Percentiles rank a stretch among this genome's conserved stretches.
phyloP scores from a whole-genome alignment of 106 monocot species.

The Xerophyta viscosa region DNA sequence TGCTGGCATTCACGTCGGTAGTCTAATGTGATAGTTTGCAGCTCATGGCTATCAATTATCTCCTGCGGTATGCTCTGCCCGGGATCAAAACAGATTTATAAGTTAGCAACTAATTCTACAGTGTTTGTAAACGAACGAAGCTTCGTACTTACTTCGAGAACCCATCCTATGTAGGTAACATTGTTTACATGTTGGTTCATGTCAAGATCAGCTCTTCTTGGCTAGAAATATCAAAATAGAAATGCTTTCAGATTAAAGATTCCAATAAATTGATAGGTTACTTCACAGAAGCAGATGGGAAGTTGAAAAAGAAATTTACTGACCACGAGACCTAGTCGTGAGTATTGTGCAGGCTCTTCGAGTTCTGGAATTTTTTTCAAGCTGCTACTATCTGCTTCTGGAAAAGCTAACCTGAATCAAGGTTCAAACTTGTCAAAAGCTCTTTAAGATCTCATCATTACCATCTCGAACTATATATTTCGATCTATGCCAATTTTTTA shows the following conservation, averaged over 20 bases:
- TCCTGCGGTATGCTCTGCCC: constrained; percentile 98
- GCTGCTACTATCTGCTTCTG: constrained; percentile 75
- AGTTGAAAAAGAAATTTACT: constrained; percentile 13
- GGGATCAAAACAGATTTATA: too few relatives aligned
- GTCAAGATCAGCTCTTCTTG: constrained; percentile 97
- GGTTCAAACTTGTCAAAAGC: background rate
- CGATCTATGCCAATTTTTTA: too few relatives aligned
- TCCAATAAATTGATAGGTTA: too few relatives aligned
- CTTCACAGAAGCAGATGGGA: too few relatives aligned
- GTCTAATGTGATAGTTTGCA: constrained; percentile 90
- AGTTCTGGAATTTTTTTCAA: constrained; percentile 93
- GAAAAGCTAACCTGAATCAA: constrained; percentile 70
- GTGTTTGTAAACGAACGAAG: too few relatives aligned
- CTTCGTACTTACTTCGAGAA: constrained; percentile 95
- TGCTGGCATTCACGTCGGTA: constrained; percentile 95
- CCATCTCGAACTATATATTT: too few relatives aligned
- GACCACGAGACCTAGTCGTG: constrained; percentile 72
- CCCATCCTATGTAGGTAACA: constrained; percentile 97
- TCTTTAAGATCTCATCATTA: too few relatives aligned
- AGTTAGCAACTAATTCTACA: too few relatives aligned
- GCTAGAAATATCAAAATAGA: constrained; percentile 30
- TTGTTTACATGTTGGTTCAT: constrained; percentile 99
- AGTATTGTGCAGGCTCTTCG: constrained; percentile 65
- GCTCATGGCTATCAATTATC: constrained; percentile 87
- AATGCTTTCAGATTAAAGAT: background rate